A percentile compares a stretch with the other conserved stretches of the same genome.
These are phyloP conservation scores for Cucumis melo DNA, from an alignment of 306 rosid species.

Conservation along the genomic window DNA sequence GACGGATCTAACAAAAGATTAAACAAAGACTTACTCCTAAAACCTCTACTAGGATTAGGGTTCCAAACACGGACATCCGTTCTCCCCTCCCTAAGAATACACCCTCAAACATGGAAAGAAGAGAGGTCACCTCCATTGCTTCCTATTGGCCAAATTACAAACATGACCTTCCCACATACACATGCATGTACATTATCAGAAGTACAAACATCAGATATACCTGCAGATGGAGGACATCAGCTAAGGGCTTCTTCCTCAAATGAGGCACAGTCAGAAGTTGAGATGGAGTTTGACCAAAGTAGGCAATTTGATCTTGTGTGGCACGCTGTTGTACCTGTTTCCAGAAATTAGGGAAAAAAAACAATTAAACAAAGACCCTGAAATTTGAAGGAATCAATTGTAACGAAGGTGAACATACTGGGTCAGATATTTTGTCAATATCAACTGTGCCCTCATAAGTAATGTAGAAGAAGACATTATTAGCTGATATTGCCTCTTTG, in stretches of 20 bases:
- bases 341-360: constrained; percentile 9
- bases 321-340: constrained; percentile 76
- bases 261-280: constrained; percentile 91
- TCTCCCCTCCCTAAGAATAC: no score
- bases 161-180: no score
- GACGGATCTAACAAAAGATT: no score
- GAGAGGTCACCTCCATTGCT: no score
- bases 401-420: constrained; percentile 42
- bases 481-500: constrained; percentile 74
- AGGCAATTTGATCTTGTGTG: constrained; percentile 96
- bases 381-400: constrained; percentile 10
- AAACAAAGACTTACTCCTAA: no score
- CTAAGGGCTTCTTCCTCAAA: constrained; percentile 52
- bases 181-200: neutral
- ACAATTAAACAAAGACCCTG: neutral
- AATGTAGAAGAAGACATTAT: constrained; percentile 85
- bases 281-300: constrained; percentile 97
- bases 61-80: no score
- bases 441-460: constrained; percentile 93
- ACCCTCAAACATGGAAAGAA: no score
- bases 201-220: constrained; percentile 18
- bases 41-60: no score
- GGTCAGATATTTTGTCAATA: constrained; percentile 86
- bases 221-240: constrained; percentile 93
- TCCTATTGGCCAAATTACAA: no score